A percentile compares a stretch with the other conserved stretches of the same genome.
Conservation (phyloP, 2,329 filamentous ascomycete genomes). For the Colletotrichum melonis region DNA sequence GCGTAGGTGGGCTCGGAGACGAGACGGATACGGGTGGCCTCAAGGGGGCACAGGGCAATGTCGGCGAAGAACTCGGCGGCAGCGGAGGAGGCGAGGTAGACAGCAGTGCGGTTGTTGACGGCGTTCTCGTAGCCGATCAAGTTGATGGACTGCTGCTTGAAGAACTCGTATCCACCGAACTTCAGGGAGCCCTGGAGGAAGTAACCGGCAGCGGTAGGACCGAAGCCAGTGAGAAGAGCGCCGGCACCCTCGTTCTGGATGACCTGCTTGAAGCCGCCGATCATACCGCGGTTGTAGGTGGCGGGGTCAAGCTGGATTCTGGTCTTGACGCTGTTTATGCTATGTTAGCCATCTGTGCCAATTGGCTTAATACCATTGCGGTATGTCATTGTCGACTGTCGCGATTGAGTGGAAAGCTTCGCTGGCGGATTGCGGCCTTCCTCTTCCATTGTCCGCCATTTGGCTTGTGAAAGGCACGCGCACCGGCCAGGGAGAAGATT, state of each 20-base stretch:
- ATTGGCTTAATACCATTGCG: neutral
- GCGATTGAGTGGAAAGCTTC: neutral
- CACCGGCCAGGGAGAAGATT: neutral
- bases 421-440: neutral
- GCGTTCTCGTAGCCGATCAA: slow-evolving; percentile 81
- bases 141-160: slow-evolving; percentile 93
- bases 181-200: slow-evolving; percentile 95
- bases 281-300: slow-evolving; percentile 89
- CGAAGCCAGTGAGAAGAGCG: slow-evolving; percentile 86
- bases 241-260: slow-evolving; percentile 85
- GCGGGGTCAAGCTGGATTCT: slow-evolving; percentile 91
- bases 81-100: slow-evolving; percentile 80
- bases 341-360: slow-evolving; percentile 9
- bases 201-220: slow-evolving; percentile 89
- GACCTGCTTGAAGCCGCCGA: slow-evolving; percentile 89
- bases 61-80: slow-evolving; percentile 78
- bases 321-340: slow-evolving; percentile 82
- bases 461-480: slow-evolving; percentile 9
- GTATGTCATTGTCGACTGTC: neutral
- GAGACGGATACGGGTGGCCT: slow-evolving; percentile 93
- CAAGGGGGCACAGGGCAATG: slow-evolving; percentile 89
- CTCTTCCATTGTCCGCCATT: neutral
- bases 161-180: slow-evolving; percentile 95
- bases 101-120: slow-evolving; percentile 80
- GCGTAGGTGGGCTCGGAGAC: slow-evolving; percentile 90